phyloP scores from a whole-genome alignment of 495 filamentous ascomycete genomes.

The Chaetomidium leptoderma region DNA sequence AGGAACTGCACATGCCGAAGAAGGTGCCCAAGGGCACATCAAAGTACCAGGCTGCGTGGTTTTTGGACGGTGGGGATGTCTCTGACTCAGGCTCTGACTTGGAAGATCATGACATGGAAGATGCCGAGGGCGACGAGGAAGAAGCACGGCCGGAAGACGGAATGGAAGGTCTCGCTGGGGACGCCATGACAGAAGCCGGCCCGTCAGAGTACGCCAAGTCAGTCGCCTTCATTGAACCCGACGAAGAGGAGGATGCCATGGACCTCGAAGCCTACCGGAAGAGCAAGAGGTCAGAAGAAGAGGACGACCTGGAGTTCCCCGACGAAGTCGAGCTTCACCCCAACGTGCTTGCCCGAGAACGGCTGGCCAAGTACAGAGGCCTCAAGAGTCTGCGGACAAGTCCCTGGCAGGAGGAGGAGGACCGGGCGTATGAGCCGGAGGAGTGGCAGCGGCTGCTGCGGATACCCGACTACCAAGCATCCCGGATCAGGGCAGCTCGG shows the following conservation, averaged over 20 bases:
- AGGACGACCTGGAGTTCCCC: slow-evolving; percentile 91
- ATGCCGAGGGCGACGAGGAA: slow-evolving; percentile 53
- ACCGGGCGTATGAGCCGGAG: slow-evolving; percentile 76
- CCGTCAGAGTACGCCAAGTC: slow-evolving; percentile 84
- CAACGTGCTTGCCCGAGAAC: slow-evolving; percentile 77
- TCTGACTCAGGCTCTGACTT: slow-evolving; percentile 83
- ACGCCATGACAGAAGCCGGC: slow-evolving; percentile 70
- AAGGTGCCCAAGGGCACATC: slow-evolving; percentile 87
- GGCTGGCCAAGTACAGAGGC: slow-evolving; percentile 79
- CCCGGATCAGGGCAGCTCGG: slow-evolving; percentile 65
- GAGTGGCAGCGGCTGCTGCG: slow-evolving; percentile 83
- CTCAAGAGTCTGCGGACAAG: slow-evolving; percentile 84
- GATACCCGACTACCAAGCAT: slow-evolving; percentile 75
- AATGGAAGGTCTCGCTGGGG: slow-evolving; percentile 63
- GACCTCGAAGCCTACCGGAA: slow-evolving; percentile 74
- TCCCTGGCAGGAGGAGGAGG: slow-evolving; percentile 82
- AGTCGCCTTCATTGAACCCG: slow-evolving; percentile 83
- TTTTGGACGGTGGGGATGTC: slow-evolving; percentile 71
- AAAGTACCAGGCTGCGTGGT: slow-evolving; percentile 91
- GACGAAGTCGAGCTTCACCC: slow-evolving; percentile 95
- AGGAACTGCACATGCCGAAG: slow-evolving; percentile 52
- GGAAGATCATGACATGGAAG: slow-evolving; percentile 69
- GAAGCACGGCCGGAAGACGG: slow-evolving; percentile 63
- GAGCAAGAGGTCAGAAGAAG: slow-evolving; percentile 68
- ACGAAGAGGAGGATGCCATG: slow-evolving; percentile 78